These are phyloP conservation scores for Chiua sp. DNA, from an alignment of 1,284 basidiomycete genomes.

Conservation along the genomic window DNA sequence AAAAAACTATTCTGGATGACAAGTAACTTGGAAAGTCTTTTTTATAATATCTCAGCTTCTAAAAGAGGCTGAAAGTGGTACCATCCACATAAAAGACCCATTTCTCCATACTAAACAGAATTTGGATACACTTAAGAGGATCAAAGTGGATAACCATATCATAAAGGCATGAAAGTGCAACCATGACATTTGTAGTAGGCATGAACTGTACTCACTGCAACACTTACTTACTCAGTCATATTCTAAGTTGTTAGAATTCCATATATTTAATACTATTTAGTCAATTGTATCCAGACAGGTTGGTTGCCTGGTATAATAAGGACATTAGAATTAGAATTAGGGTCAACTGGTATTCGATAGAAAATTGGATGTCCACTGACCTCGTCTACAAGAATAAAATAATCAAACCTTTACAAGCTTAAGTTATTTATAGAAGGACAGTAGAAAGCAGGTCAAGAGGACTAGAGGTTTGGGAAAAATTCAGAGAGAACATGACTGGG, in stretches of 20 bases:
- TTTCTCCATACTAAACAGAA: conserved; percentile 9
- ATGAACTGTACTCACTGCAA: conserved; percentile 33
- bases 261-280: conserved; percentile 6
- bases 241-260: conserved; percentile 35
- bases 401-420: no score
- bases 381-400: no score
- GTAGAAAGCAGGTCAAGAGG: no score
- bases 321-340: no score
- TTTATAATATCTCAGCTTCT: conserved; percentile 22
- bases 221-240: conserved; percentile 42
- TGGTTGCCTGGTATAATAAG: no score
- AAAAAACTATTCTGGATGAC: conserved; percentile 8
- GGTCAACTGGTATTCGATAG: no score
- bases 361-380: no score
- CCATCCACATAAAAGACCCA: conserved; percentile 18
- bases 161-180: conserved; percentile 11
- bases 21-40: conserved; percentile 5
- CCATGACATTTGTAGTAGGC: conserved; percentile 27
- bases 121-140: background rate
- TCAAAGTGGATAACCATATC: conserved; percentile 4
- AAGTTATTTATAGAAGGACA: no score
- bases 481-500: no score
- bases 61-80: conserved; percentile 17
- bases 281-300: no score
- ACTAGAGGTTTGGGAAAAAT: no score